Percentiles rank a stretch among this genome's conserved stretches.
phyloP scores from a whole-genome alignment of 2,329 filamentous ascomycete species.

The Phialophora tarda region DNA sequence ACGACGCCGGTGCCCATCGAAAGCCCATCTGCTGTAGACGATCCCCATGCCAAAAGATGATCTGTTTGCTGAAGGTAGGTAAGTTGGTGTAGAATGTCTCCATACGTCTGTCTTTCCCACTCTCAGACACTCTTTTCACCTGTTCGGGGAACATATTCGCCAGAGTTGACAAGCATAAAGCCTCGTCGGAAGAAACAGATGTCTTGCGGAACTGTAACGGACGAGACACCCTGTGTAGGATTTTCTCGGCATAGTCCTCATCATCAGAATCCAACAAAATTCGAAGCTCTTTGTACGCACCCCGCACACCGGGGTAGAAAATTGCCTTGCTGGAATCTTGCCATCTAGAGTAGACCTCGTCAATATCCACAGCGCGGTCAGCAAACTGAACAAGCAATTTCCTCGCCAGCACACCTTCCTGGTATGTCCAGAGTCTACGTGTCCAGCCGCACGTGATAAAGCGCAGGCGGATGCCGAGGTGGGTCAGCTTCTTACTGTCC shows the following conservation, averaged over 20 bases:
- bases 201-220: slow-evolving; percentile 14
- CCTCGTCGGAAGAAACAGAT: slow-evolving; percentile 9
- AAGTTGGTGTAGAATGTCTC: slow-evolving; percentile 8
- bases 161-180: slow-evolving; percentile 5
- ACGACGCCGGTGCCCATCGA: slow-evolving; percentile 12
- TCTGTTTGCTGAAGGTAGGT: slow-evolving; percentile 6
- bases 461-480: slow-evolving; percentile 1
- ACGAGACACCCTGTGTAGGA: slow-evolving; percentile 5
- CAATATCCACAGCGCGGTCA: slow-evolving; percentile 7
- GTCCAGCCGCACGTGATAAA: slow-evolving; percentile 9
- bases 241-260: not conserved
- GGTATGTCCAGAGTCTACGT: slow-evolving; percentile 12
- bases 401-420: slow-evolving; percentile 12
- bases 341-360: slow-evolving; percentile 10
- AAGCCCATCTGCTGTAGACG: not conserved
- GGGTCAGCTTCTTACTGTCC: not conserved
- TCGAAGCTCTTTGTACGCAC: slow-evolving; percentile 13
- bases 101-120: slow-evolving; percentile 8
- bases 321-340: slow-evolving; percentile 5
- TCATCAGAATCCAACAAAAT: slow-evolving; percentile 9
- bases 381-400: slow-evolving; percentile 10
- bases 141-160: slow-evolving; percentile 1
- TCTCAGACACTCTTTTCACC: slow-evolving; percentile 5
- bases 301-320: slow-evolving; percentile 5
- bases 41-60: slow-evolving; percentile 13